These are phyloP conservation scores for Saccharomycopsis sp. DNA, from an alignment of 805 yeast species.

Conservation along the genomic window DNA sequence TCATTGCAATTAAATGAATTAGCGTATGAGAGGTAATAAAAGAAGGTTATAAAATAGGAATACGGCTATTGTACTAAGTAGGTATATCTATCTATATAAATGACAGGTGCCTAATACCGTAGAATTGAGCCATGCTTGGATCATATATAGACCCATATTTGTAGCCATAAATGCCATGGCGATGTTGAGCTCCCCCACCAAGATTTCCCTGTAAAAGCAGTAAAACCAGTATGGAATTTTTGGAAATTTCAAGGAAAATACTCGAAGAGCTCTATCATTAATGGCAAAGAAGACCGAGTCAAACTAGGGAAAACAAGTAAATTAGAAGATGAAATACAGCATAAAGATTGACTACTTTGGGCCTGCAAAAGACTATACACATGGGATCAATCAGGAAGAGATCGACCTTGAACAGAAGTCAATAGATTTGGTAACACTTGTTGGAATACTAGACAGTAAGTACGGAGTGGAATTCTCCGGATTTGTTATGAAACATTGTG, in stretches of 20 bases:
- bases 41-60: no score
- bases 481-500: not conserved
- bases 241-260: not conserved
- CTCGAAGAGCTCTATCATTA: no score
- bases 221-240: not conserved
- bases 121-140: no score
- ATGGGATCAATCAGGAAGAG: not conserved
- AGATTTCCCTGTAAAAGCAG: not conserved
- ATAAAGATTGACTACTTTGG: conserved; percentile 8
- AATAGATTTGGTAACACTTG: conserved; percentile 4
- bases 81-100: no score
- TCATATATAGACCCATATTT: no score
- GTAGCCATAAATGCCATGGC: no score
- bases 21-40: not conserved
- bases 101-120: no score
- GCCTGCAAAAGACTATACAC: conserved; percentile 7
- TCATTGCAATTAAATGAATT: not conserved
- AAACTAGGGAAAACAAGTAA: not conserved
- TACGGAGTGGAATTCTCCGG: not conserved
- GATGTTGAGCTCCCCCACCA: not conserved
- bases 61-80: no score
- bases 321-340: not conserved
- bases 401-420: not conserved
- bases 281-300: not conserved
- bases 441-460: not conserved